Conservation (phyloP, 257 asterid genomes). For the Ophiorrhiza pumila region DNA sequence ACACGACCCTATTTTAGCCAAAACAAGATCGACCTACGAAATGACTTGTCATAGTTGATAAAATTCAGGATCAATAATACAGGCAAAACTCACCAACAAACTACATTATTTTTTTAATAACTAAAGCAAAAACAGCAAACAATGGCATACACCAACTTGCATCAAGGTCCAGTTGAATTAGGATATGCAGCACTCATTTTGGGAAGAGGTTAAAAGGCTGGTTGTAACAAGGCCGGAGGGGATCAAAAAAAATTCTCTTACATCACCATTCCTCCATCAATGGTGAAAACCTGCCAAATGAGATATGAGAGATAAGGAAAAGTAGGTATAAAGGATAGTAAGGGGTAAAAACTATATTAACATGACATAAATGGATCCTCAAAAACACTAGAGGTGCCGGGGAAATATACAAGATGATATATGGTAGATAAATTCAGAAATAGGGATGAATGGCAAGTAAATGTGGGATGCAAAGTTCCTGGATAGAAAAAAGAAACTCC, state of each 20-base stretch:
- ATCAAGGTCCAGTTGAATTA: background rate
- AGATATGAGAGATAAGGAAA: conserved; percentile 1
- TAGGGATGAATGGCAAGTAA: background rate
- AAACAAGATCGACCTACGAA: background rate
- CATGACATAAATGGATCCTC: background rate
- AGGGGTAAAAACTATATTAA: background rate
- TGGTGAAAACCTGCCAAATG: conserved; percentile 60
- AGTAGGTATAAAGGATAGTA: background rate
- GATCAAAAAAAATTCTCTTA: conserved; percentile 24
- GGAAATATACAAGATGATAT: background rate
- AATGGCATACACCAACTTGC: background rate
- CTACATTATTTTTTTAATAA: background rate
- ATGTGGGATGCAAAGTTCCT: conserved; percentile 1
- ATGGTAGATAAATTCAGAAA: background rate
- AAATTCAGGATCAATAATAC: background rate
- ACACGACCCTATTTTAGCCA: background rate
- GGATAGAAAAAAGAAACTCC: background rate
- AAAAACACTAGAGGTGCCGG: background rate
- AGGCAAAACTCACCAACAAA: background rate
- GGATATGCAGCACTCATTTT: conserved; percentile 9
- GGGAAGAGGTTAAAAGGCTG: background rate
- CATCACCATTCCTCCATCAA: conserved; percentile 98
- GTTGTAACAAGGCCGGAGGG: background rate
- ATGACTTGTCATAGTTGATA: conserved; percentile 2
- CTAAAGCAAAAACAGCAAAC: conserved; percentile 15